These are phyloP conservation scores for Boechera retrofracta DNA, from an alignment of 345 rosid species.

Conservation along the genomic window DNA sequence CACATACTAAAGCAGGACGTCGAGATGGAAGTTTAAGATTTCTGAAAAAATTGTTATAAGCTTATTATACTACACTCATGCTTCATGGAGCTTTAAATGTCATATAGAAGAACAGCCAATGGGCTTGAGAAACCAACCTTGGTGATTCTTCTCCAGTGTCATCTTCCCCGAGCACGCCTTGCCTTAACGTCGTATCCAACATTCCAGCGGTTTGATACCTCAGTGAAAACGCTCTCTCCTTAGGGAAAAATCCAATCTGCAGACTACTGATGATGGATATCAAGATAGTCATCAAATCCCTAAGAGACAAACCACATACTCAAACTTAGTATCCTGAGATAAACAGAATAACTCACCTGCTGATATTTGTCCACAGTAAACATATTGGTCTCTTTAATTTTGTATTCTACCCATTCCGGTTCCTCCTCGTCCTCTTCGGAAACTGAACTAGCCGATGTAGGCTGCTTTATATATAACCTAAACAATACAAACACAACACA, in stretches of 20 bases:
- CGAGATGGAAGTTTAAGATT: slow-evolving; percentile 88
- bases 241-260: slow-evolving; percentile 90
- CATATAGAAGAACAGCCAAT: not conserved
- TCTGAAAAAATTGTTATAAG: slow-evolving; percentile 40
- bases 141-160: slow-evolving; percentile 96
- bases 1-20: slow-evolving; percentile 80
- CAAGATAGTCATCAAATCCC: slow-evolving; percentile 38
- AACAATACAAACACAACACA: slow-evolving; percentile 11
- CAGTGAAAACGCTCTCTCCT: slow-evolving; percentile 79
- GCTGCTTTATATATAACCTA: slow-evolving; percentile 88
- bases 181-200: slow-evolving; percentile 80
- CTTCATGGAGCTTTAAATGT: not conserved
- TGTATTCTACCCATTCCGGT: slow-evolving; percentile 89
- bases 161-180: slow-evolving; percentile 94
- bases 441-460: slow-evolving; percentile 58
- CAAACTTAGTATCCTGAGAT: slow-evolving; percentile 18
- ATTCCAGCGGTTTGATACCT: slow-evolving; percentile 93
- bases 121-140: slow-evolving; percentile 47
- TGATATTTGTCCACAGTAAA: slow-evolving; percentile 92
- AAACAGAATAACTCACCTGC: slow-evolving; percentile 57
- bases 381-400: slow-evolving; percentile 91
- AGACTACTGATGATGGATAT: slow-evolving; percentile 66
- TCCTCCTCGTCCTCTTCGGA: slow-evolving; percentile 63
- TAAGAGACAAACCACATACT: slow-evolving; percentile 24
- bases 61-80: slow-evolving; percentile 11